Percentiles rank a stretch among this genome's conserved stretches.
These are phyloP conservation scores for Cephaloascus albidus DNA, from an alignment of 805 yeast species.

Conservation along the genomic window DNA sequence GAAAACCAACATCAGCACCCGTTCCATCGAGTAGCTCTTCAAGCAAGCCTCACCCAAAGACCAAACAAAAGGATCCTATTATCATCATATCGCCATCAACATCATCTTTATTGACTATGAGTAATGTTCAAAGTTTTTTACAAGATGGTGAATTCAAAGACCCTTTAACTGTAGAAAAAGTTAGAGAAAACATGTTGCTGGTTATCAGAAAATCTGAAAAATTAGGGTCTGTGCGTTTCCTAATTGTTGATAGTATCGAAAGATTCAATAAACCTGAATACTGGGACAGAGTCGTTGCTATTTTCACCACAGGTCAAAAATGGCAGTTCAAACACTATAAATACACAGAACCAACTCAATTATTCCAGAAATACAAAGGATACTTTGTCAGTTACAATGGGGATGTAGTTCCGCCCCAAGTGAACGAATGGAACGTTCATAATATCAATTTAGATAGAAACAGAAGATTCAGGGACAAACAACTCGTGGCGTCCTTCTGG, in stretches of 20 bases:
- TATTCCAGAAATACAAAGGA: slow-evolving; percentile 82
- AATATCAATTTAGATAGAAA: slow-evolving; percentile 70
- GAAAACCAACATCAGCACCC: slow-evolving; percentile 9
- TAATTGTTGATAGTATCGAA: slow-evolving; percentile 84
- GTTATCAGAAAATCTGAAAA: slow-evolving; percentile 46
- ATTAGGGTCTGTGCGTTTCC: slow-evolving; percentile 53
- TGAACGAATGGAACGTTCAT: slow-evolving; percentile 85
- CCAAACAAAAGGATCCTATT: slow-evolving; percentile 45
- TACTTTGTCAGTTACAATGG: slow-evolving; percentile 69
- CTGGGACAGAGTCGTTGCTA: slow-evolving; percentile 96
- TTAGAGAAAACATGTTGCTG: slow-evolving; percentile 30
- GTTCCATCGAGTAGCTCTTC: slow-evolving; percentile 4
- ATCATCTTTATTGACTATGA: slow-evolving; percentile 56
- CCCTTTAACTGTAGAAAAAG: slow-evolving; percentile 31
- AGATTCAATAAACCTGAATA: slow-evolving; percentile 82
- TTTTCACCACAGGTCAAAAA: slow-evolving; percentile 91
- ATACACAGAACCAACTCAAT: slow-evolving; percentile 67
- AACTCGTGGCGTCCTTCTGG: slow-evolving; percentile 83
- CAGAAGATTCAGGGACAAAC: slow-evolving; percentile 81
- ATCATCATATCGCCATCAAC: slow-evolving; percentile 75
- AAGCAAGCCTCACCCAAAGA: not conserved
- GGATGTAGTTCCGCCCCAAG: slow-evolving; percentile 67
- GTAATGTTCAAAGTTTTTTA: slow-evolving; percentile 58
- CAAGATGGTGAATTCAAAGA: slow-evolving; percentile 63
- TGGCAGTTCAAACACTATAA: slow-evolving; percentile 94